phyloP scores from a whole-genome alignment of 139 green algal genomes.

The Spirogloea muscicola region DNA sequence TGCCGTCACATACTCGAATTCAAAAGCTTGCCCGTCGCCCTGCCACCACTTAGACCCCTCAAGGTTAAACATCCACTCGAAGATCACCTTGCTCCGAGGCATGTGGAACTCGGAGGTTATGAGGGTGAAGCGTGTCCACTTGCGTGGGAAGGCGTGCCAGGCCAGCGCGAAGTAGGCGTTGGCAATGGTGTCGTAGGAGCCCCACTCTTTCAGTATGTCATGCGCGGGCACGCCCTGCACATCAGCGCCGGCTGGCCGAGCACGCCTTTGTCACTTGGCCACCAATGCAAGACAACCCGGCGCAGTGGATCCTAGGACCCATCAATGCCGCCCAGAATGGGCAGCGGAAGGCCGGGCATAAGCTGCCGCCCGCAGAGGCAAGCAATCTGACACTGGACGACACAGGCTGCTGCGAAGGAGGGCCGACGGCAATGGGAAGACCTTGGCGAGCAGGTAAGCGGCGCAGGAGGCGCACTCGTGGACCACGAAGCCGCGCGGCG shows the following conservation, averaged over 20 bases:
- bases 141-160: slow-evolving; percentile 35
- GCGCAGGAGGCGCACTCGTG: slow-evolving; percentile 47
- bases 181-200: slow-evolving; percentile 48
- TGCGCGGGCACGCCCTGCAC: slow-evolving; percentile 2
- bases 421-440: too few relatives aligned
- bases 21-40: slow-evolving; percentile 2
- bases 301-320: too few relatives aligned
- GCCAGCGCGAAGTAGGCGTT: slow-evolving; percentile 46
- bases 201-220: slow-evolving; percentile 46
- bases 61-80: slow-evolving; percentile 48
- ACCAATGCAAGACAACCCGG: too few relatives aligned
- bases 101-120: slow-evolving; percentile 52
- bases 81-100: slow-evolving; percentile 30
- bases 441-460: slow-evolving; percentile 38
- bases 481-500: slow-evolving; percentile 20
- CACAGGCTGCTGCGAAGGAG: too few relatives aligned
- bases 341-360: too few relatives aligned
- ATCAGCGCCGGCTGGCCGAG: too few relatives aligned
- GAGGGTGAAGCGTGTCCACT: slow-evolving; percentile 20
- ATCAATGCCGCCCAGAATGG: too few relatives aligned
- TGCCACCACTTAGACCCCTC: slow-evolving; percentile 7
- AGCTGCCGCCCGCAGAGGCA: too few relatives aligned
- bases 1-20: slow-evolving; percentile 5
- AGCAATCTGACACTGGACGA: too few relatives aligned
- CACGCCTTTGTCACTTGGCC: too few relatives aligned